Conservation (phyloP, 2,329 filamentous ascomycete species). For the Podosphaera fusca region DNA sequence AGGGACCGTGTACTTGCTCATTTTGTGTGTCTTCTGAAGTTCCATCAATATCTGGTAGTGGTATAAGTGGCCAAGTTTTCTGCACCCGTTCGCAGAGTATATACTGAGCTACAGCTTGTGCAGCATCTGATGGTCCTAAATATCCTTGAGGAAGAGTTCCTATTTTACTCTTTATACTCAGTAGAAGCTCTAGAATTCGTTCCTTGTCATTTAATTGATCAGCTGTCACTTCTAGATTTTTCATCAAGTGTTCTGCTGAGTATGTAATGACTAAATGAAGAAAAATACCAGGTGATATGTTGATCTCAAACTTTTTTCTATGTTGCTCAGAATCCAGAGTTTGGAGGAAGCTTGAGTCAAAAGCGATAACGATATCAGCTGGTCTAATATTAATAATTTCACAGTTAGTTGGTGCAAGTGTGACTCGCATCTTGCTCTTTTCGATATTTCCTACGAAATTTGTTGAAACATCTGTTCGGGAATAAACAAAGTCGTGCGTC, state of each 20-base stretch:
- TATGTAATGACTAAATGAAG: conserved; percentile 11
- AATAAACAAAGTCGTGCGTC: conserved; percentile 18
- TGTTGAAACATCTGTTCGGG: conserved; percentile 10
- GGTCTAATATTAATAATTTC: conserved; percentile 5
- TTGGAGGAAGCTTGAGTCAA: conserved; percentile 6
- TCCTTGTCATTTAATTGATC: conserved; percentile 7
- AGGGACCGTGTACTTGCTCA: not conserved
- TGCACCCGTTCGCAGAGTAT: conserved; percentile 3
- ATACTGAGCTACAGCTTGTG: conserved; percentile 9
- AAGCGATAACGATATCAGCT: conserved; percentile 9
- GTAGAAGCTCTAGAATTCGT: conserved; percentile 10
- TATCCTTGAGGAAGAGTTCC: conserved; percentile 7
- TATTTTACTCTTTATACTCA: conserved; percentile 7
- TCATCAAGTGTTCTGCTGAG: conserved; percentile 15
- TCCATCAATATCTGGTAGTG: conserved; percentile 10
- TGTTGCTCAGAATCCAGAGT: conserved; percentile 5
- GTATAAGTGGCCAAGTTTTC: conserved; percentile 8
- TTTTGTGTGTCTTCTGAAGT: not conserved
- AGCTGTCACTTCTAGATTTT: conserved; percentile 8
- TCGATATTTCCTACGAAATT: conserved; percentile 10
- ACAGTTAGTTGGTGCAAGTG: conserved; percentile 10
- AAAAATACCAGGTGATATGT: conserved; percentile 6
- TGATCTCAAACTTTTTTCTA: conserved; percentile 3
- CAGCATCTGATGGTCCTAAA: conserved; percentile 9
- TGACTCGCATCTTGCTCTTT: conserved; percentile 7